Evolutionary conservation across 208 protist genomes (phyloP).

Genomic region (Trypanosoma lewisi): DNA sequence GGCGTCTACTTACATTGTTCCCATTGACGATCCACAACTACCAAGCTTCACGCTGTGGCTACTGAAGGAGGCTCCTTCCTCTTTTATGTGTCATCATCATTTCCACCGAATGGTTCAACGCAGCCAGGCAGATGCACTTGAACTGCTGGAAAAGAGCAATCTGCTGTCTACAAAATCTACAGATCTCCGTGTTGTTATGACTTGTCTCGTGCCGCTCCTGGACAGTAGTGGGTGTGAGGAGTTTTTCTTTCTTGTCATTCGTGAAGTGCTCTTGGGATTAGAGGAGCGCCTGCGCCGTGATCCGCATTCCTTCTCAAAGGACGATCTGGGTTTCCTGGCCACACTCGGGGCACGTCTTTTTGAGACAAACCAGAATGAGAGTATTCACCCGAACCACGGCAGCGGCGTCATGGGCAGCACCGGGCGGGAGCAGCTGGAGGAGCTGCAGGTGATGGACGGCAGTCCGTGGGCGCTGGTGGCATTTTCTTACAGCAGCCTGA

Average conservation of each 20-base stretch:
- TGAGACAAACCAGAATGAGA: slow-evolving; percentile 25
- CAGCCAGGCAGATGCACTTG: slow-evolving; percentile 46
- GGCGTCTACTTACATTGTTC: slow-evolving; percentile 35
- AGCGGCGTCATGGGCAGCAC: slow-evolving; percentile 37
- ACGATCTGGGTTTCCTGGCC: slow-evolving; percentile 59
- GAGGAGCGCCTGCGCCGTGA: slow-evolving; percentile 66
- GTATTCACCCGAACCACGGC: neutral
- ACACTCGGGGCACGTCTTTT: slow-evolving; percentile 71
- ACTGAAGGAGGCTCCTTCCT: slow-evolving; percentile 58
- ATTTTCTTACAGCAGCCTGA: slow-evolving; percentile 72
- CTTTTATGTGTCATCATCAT: slow-evolving; percentile 42
- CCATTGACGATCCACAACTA: slow-evolving; percentile 39
- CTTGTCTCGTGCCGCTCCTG: slow-evolving; percentile 58
- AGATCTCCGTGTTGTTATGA: slow-evolving; percentile 46
- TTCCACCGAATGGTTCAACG: slow-evolving; percentile 60
- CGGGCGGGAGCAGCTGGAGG: slow-evolving; percentile 70
- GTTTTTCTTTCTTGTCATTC: slow-evolving; percentile 62
- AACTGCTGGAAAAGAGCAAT: slow-evolving; percentile 51
- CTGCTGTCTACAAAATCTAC: slow-evolving; percentile 37
- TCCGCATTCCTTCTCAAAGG: slow-evolving; percentile 41
- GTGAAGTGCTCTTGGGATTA: slow-evolving; percentile 55
- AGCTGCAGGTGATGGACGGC: slow-evolving; percentile 87
- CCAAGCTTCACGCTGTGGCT: slow-evolving; percentile 67
- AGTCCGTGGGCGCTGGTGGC: slow-evolving; percentile 75
- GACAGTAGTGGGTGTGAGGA: slow-evolving; percentile 64